Evolutionary conservation across 129 eudicot genomes (phyloP), one percentile per base, ranked within the genome.

Genomic region (Flaveria sonorensis): DNA sequence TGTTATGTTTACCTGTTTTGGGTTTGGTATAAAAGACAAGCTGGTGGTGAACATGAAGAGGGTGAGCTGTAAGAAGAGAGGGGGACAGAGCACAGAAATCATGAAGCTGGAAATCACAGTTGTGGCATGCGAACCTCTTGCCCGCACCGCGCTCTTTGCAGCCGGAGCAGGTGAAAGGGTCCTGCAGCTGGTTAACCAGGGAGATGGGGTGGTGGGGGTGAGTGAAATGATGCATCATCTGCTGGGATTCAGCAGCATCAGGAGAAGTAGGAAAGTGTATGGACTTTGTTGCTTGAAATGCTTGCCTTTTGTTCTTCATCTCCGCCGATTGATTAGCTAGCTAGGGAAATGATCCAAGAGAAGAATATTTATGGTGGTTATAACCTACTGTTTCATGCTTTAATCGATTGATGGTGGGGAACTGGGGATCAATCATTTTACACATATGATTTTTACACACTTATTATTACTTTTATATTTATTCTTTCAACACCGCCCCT

Each of bases 141-240:
- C 98, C 96, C 1, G 92, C 90, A 2, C 98, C 98, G 13, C 81
- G 83, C 71, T 92, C 98, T 80, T 88, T 92, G 87, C 98, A 92
- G 61, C 96, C 98, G n/a, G 76, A 50, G 79, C 98, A 92, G 30
- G 85, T 80, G 79, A 88, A 90, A 47, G 82, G 83, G 26, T 67
- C 28, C 8, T 80, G 75, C 24, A 4, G 75, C 30, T 71, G 75
- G 39, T 71, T 82, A 13, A 90, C 68, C 6, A 81, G 85, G 1
- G 75, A 66, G 57, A 92, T 68, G 1, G 88, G 96, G 78, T 92
- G 96, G 65, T 90, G 87, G 67, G 88, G 68, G 78, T 89, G 97
- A 53, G 76, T 81, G 81, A 79, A 81, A 68, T 92, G 96, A 4
- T 75, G 43, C 67, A 86, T 83, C 72, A 73, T 78, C 77, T 86